phyloP scores from a whole-genome alignment of 2,329 filamentous ascomycete species.

The Trichophyton equinum region DNA sequence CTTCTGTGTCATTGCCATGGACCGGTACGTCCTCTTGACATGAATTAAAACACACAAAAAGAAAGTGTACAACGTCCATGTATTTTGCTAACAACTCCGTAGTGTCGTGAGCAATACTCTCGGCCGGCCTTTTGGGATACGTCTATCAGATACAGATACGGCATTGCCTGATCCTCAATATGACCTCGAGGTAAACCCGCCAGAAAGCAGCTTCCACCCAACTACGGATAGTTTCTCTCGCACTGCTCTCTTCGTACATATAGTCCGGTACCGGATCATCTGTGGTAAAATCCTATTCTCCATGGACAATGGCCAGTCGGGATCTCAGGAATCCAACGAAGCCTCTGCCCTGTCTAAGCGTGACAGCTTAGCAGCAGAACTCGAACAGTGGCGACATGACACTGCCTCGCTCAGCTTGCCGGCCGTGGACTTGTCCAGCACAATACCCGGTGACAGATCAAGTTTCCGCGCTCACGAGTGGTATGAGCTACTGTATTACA shows the following conservation, averaged over 20 bases:
- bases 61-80: conserved; percentile 1
- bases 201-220: conserved; percentile 9
- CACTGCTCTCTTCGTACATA: conserved; percentile 28
- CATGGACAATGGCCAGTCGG: conserved; percentile 18
- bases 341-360: conserved; percentile 6
- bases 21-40: conserved; percentile 20
- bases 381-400: conserved; percentile 18
- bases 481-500: conserved; percentile 35
- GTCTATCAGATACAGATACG: conserved; percentile 32
- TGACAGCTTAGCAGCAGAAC: conserved; percentile 9
- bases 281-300: conserved; percentile 30
- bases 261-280: conserved; percentile 31
- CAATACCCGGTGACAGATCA: conserved; percentile 20
- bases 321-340: conserved; percentile 2
- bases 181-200: conserved; percentile 11
- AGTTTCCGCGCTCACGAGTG: conserved; percentile 33
- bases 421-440: conserved; percentile 10
- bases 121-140: conserved; percentile 30
- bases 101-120: conserved; percentile 24
- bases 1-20: conserved; percentile 33
- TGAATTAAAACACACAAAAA: not conserved
- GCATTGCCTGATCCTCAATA: conserved; percentile 23
- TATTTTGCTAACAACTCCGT: not conserved
- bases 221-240: conserved; percentile 11
- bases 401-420: conserved; percentile 10